Evolutionary conservation across 768 basidiomycete genomes (phyloP), one percentile per base, ranked within the genome.

Genomic region (Boletus reticulatus): DNA sequence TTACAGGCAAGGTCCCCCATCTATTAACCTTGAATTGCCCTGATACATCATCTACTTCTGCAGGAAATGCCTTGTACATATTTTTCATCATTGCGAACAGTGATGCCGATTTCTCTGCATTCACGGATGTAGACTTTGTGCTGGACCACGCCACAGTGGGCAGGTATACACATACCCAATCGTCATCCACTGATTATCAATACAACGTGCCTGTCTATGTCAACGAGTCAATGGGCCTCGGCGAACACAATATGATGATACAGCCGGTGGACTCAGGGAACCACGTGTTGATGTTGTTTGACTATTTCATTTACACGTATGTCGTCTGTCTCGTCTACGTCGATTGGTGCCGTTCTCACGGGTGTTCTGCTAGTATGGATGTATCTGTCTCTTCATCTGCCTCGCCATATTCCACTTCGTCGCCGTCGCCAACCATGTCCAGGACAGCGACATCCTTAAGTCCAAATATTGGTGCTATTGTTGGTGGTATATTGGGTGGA

Each of bases 271-370:
- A 49, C 20, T n/a, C 48, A 2, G 41, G 29, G 12, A 37, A 12
- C 13, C 2, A 27, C 0, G 42, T 61, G 24, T 49, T 59, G 37
- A 59, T 63, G 3, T n/a, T 61, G 9, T 63, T 63, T 10, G 62
- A 64, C 22, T 64, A 64, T 43, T 22, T 62, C 4, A 44, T 65
- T 41, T 64, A 65, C 27, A 62, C 55, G 60, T 62, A 27, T 2
- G 61, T 53, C 19, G 24, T 19, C 13, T 17, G 10, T 55, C 16
- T 19, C 7, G 14, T 27, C 16, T 27, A 13, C n/a, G 5, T 6
- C 17, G 7, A 10, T 37, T n/a, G 6, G 38, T 17, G 36, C 12
- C 10, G 16, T 56, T 38, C 58, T 61, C 29, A 61, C 27, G n/a
- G 4, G 38, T 39, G 16, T 42, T 48, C n/a, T 10, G 2, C 29